Evolutionary conservation across 345 rosid species (phyloP).

Genomic region (Eucalyptus polyanthemos): DNA sequence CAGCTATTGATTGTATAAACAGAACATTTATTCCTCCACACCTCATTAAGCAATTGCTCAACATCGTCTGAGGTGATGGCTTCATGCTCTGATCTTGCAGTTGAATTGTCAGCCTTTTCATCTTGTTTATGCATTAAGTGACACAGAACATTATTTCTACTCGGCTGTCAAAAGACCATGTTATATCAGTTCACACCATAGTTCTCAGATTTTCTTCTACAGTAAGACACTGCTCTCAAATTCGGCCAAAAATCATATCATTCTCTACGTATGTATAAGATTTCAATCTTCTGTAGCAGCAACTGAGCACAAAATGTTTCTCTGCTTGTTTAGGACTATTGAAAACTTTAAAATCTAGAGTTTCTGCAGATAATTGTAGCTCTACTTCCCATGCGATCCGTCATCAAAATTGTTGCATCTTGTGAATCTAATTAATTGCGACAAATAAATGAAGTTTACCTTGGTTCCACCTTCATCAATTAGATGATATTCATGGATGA

Average conservation of each 20-base stretch:
- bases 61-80: not conserved
- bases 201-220: not conserved
- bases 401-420: not conserved
- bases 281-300: not conserved
- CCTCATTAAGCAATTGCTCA: not conserved
- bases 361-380: not conserved
- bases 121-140: not conserved
- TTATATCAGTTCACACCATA: not conserved
- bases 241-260: not conserved
- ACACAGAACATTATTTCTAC: not conserved
- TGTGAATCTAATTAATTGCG: not conserved
- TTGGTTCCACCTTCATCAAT: not conserved
- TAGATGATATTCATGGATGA: not conserved
- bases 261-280: not conserved
- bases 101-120: not conserved
- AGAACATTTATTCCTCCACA: not conserved
- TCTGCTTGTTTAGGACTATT: not conserved
- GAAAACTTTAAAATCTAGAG: not conserved
- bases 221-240: not conserved
- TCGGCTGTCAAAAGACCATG: not conserved
- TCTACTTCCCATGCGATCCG: not conserved
- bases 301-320: not conserved
- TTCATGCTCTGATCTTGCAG: not conserved
- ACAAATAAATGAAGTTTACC: not conserved
- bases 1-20: not conserved